Evolutionary conservation across 2,329 filamentous ascomycete genomes (phyloP), one percentile per base, ranked within the genome.

Genomic region (Didymella segeticola): DNA sequence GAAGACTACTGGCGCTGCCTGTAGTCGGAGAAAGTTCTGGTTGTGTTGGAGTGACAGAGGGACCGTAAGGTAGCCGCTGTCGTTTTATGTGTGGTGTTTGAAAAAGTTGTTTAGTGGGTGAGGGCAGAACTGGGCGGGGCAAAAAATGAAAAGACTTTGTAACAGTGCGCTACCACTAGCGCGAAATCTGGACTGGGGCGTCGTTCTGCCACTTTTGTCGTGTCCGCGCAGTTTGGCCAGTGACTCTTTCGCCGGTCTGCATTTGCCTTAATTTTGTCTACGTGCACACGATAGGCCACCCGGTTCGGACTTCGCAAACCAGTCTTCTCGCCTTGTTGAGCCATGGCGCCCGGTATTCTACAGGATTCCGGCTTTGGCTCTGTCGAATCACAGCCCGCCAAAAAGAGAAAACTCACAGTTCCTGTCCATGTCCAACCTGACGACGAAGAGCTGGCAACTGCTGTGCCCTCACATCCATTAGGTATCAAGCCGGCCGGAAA

Each of bases 401-500:
- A 75, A 63, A 72, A 66, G 56, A 50, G 69, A 43, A 76, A 68
- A 62, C 55, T 64, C 22, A 64, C 67, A 15, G 51, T 63, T 38
- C 59, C 57, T 51, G 58, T 62, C 26, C 56, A 57, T 34, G 45
- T 59, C 31, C 51, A 58, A 15, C 38, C 48, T 34, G 61, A 69
- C 60, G 62, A 67, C 37, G 66, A 63, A 19, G 69, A 74, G 61
- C 68, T 71, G 74, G 79, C 80, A 69, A 76, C 81, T 61, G 83
- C 85, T 37, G 87, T 96, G 47, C 89, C 89, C 43, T 80, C 82
- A 31, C 93, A 98, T 79, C 91, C 91, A 30, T 79, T 96, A 39
- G 89, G 89, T 26, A 82, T 98, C 60, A 95, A 92, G 70, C 93
- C 95, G 1, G 83, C 89, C 57, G 95, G 93, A 30, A 98, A 99